Evolutionary conservation across 208 protist species (phyloP).

Genomic region (Jaenimonas drosophilae): DNA sequence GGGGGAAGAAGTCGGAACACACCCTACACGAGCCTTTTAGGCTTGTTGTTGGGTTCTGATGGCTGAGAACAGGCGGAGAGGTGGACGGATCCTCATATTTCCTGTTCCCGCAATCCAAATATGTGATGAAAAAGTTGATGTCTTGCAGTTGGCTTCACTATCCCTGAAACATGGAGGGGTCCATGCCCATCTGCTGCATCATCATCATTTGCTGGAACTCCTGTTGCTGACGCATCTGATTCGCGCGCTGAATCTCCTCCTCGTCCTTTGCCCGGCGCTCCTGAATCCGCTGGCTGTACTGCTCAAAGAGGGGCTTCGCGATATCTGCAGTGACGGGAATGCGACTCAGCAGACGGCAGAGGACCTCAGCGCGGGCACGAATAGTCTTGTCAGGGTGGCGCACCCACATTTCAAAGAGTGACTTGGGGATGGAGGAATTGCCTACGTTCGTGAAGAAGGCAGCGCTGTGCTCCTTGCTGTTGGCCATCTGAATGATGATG

Average conservation of each 20-base stretch:
- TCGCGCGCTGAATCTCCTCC: constrained; percentile 65
- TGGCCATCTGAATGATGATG: constrained; percentile 63
- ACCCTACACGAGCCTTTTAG: no score
- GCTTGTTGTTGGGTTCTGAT: no score
- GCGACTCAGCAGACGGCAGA: constrained; percentile 48
- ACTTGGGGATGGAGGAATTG: constrained; percentile 30
- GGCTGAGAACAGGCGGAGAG: no score
- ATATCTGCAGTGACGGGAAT: constrained; percentile 21
- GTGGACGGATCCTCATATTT: no score
- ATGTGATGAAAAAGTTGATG: no score
- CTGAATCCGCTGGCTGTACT: constrained; percentile 53
- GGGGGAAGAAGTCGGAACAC: no score
- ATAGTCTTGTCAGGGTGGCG: constrained; percentile 43
- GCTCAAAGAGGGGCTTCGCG: constrained; percentile 34
- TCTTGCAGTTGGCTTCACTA: no score
- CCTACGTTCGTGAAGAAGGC: constrained; percentile 46
- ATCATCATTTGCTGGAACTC: constrained; percentile 84
- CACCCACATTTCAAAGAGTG: constrained; percentile 72
- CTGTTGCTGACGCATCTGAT: constrained; percentile 73
- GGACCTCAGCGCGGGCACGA: constrained; percentile 54
- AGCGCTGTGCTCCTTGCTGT: constrained; percentile 30
- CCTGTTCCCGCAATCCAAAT: no score
- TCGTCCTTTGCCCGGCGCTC: constrained; percentile 74
- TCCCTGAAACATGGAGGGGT: constrained; percentile 45
- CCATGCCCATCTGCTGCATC: constrained; percentile 86